Percentiles rank a stretch among this genome's conserved stretches.
Evolutionary conservation across 768 basidiomycete genomes (phyloP).

Genomic region (Kwoniella europaea): DNA sequence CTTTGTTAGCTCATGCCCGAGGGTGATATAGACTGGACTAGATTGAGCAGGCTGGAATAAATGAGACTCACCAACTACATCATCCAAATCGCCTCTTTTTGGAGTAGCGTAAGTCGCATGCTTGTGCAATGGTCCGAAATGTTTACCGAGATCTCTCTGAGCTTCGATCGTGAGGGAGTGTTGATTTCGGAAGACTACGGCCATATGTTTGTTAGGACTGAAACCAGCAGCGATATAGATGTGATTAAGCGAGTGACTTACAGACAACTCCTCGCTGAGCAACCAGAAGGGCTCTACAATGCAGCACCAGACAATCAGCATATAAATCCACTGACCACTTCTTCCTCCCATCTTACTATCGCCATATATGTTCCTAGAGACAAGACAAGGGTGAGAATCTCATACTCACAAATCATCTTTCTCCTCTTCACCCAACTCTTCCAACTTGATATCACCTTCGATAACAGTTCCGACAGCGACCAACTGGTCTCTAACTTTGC

Average conservation of each 20-base stretch:
- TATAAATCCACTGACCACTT: background rate
- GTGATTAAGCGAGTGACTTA: slow-evolving; percentile 25
- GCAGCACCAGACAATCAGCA: background rate
- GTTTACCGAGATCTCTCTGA: slow-evolving; percentile 49
- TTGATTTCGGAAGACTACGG: slow-evolving; percentile 54
- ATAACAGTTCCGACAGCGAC: slow-evolving; percentile 52
- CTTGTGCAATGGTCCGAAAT: slow-evolving; percentile 67
- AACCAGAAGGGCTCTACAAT: slow-evolving; percentile 48
- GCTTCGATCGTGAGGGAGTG: slow-evolving; percentile 48
- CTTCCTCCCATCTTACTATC: background rate
- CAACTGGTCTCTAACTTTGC: slow-evolving; percentile 45
- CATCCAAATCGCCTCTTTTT: slow-evolving; percentile 65
- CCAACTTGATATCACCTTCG: slow-evolving; percentile 51
- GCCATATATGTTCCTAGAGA: too few relatives aligned
- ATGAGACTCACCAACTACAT: slow-evolving; percentile 53
- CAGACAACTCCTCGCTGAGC: slow-evolving; percentile 56
- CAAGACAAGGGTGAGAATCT: background rate
- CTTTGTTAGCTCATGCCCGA: too few relatives aligned
- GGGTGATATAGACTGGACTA: too few relatives aligned
- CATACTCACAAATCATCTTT: slow-evolving; percentile 50
- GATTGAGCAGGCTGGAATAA: too few relatives aligned
- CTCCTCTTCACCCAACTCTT: slow-evolving; percentile 50
- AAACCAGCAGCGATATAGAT: background rate
- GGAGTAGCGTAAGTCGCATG: slow-evolving; percentile 82
- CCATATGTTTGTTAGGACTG: background rate